These are phyloP conservation scores for Copromyces sp. DNA, from an alignment of 495 filamentous ascomycete species.

Conservation along the genomic window DNA sequence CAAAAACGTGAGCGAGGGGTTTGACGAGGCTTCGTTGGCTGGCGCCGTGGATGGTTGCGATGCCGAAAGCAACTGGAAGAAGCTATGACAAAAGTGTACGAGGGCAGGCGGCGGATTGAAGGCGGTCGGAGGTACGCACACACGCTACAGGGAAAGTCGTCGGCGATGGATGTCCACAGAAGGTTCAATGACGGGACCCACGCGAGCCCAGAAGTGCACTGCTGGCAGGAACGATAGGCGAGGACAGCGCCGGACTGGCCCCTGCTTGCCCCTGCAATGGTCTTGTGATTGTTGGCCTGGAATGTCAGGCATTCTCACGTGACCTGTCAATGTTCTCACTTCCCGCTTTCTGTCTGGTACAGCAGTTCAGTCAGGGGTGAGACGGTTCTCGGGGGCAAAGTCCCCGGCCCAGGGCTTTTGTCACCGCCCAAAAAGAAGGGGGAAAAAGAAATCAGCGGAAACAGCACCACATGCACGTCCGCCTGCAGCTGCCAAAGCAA, in stretches of 20 bases:
- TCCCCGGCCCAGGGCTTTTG: not conserved
- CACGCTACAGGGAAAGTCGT: not conserved
- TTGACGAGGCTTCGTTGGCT: not conserved
- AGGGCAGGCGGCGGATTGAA: not conserved
- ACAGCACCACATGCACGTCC: not conserved
- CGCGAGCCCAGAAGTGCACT: not conserved
- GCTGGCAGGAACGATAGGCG: not conserved
- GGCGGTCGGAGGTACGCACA: not conserved
- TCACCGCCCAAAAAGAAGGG: not conserved
- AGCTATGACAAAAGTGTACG: not conserved
- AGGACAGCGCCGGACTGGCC: not conserved
- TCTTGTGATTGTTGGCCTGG: not conserved
- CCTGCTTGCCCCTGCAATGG: not conserved
- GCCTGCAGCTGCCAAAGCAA: not conserved
- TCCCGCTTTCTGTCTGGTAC: not conserved
- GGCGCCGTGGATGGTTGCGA: not conserved
- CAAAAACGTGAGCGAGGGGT: not conserved
- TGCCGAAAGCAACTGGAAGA: not conserved
- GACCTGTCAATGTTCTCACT: not conserved
- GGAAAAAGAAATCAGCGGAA: not conserved
- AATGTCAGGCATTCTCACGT: not conserved
- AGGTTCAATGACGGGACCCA: not conserved
- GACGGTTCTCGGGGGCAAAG: not conserved
- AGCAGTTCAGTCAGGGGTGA: not conserved
- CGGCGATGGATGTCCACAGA: not conserved